Evolutionary conservation across 2,329 filamentous ascomycete genomes (phyloP).

Genomic region (Arthrobotrys conoides): DNA sequence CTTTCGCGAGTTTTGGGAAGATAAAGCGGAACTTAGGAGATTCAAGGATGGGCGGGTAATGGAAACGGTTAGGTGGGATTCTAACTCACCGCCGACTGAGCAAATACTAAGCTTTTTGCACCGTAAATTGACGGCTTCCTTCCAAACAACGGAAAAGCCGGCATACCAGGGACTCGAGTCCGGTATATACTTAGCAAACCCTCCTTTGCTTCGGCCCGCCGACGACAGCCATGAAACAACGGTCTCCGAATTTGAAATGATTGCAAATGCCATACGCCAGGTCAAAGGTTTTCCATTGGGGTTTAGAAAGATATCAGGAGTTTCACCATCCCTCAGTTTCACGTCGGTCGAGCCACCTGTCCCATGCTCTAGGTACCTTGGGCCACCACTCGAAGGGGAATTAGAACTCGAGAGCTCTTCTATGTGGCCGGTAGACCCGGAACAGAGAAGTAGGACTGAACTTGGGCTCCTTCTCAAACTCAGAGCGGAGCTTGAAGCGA

Average conservation of each 20-base stretch:
- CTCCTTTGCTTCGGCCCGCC: no score
- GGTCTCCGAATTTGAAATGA: constrained; percentile 39
- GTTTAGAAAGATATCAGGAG: constrained; percentile 26
- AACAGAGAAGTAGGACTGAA: constrained; percentile 35
- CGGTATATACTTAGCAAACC: not conserved
- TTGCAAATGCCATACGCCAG: constrained; percentile 27
- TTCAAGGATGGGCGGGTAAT: constrained; percentile 96
- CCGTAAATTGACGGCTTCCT: constrained; percentile 66
- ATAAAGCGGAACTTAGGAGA: constrained; percentile 89
- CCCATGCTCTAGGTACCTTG: not conserved
- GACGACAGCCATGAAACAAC: not conserved
- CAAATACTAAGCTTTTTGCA: constrained; percentile 84
- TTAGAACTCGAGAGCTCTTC: constrained; percentile 53
- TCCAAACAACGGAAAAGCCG: not conserved
- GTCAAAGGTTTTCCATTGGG: constrained; percentile 35
- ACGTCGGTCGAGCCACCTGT: constrained; percentile 32
- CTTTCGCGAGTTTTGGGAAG: constrained; percentile 94
- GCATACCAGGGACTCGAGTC: constrained; percentile 24
- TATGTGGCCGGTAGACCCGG: constrained; percentile 39
- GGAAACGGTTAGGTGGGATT: constrained; percentile 89
- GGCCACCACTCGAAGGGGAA: constrained; percentile 22
- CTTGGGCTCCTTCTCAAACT: constrained; percentile 49
- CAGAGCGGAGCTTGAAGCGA: constrained; percentile 17
- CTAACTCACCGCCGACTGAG: constrained; percentile 77
- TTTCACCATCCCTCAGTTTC: constrained; percentile 29